phyloP scores from a whole-genome alignment of 2,329 filamentous ascomycete species.

The Trichophyton schoenleinii region DNA sequence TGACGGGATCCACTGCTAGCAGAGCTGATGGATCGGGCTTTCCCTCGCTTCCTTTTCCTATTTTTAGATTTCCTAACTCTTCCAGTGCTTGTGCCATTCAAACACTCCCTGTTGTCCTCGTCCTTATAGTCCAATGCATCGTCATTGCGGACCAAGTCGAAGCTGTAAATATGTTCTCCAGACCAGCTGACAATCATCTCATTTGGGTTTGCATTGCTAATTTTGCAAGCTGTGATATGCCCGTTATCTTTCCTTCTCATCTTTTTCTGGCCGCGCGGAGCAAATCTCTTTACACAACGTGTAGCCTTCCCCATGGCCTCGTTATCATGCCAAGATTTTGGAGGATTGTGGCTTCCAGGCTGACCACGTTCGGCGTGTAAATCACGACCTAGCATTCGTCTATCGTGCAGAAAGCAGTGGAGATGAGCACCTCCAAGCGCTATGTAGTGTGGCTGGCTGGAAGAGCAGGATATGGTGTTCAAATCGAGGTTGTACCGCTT shows the following conservation, averaged over 20 bases:
- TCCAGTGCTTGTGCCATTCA: constrained; percentile 18
- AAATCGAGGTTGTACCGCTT: constrained; percentile 50
- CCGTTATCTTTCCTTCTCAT: constrained; percentile 40
- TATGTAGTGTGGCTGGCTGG: constrained; percentile 57
- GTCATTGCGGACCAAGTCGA: constrained; percentile 49
- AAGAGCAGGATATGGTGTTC: constrained; percentile 56
- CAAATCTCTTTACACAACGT: constrained; percentile 53
- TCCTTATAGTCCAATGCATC: constrained; percentile 38
- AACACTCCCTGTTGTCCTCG: constrained; percentile 17
- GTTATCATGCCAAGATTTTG: constrained; percentile 37
- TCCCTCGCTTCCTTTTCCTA: constrained; percentile 47
- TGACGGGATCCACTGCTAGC: constrained; percentile 34
- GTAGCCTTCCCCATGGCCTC: constrained; percentile 48
- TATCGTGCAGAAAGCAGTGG: constrained; percentile 56
- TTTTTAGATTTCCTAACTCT: constrained; percentile 27
- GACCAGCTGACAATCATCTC: constrained; percentile 59
- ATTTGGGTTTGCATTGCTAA: constrained; percentile 55
- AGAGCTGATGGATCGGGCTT: constrained; percentile 33
- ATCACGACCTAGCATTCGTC: constrained; percentile 54
- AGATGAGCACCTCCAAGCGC: constrained; percentile 56
- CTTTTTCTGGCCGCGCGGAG: constrained; percentile 45
- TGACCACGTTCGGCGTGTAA: constrained; percentile 41
- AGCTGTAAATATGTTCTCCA: constrained; percentile 53
- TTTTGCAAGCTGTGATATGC: constrained; percentile 59
- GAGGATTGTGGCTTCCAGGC: constrained; percentile 29